These are phyloP conservation scores for Imleria badia DNA, from an alignment of 768 basidiomycete genomes.

Conservation along the genomic window DNA sequence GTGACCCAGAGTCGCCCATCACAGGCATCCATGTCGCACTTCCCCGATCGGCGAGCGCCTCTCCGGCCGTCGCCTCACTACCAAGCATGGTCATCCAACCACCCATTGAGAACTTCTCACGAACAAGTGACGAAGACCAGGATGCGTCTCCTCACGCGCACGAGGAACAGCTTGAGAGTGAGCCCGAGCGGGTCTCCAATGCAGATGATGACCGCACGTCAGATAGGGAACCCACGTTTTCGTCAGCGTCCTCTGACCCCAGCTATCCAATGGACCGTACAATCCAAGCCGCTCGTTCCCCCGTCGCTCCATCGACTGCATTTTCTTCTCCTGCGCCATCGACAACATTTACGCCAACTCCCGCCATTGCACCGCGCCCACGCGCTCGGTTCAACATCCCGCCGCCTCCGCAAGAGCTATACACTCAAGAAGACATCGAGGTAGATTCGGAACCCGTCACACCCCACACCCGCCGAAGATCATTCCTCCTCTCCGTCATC, in stretches of 20 bases:
- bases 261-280: conserved; percentile 32
- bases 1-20: conserved; percentile 46
- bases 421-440: conserved; percentile 33
- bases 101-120: conserved; percentile 16
- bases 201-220: conserved; percentile 27
- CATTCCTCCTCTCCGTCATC: conserved; percentile 82
- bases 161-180: conserved; percentile 21
- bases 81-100: conserved; percentile 25
- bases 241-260: conserved; percentile 56
- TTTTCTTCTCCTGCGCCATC: conserved; percentile 59
- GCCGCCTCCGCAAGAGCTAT: conserved; percentile 41
- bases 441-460: conserved; percentile 53
- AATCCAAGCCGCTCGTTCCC: conserved; percentile 32
- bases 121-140: conserved; percentile 13
- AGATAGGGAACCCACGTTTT: conserved; percentile 64
- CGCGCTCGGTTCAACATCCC: conserved; percentile 63
- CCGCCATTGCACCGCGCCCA: conserved; percentile 58
- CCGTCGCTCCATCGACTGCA: conserved; percentile 39
- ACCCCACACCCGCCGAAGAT: conserved; percentile 70
- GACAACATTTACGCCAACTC: conserved; percentile 65
- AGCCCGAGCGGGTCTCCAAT: conserved; percentile 20
- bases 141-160: not conserved
- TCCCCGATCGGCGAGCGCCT: conserved; percentile 50
- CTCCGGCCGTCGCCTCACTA: conserved; percentile 42
- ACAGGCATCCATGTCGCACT: conserved; percentile 49